Percentiles rank a stretch among this genome's conserved stretches.
These are phyloP conservation scores for Glycine tomentella DNA, from an alignment of 306 rosid species.

Conservation along the genomic window DNA sequence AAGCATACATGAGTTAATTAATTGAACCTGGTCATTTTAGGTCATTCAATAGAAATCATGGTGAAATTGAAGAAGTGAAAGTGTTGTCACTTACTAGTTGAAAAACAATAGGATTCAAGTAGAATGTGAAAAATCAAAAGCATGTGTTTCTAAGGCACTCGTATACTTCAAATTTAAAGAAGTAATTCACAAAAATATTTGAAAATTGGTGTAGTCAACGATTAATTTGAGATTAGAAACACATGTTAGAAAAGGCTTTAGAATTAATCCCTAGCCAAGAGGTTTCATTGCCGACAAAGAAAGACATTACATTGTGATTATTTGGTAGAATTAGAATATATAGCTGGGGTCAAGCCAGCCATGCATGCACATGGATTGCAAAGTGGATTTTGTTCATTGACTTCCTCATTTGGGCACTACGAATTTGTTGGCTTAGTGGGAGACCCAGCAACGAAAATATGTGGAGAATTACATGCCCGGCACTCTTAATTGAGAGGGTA, in stretches of 20 bases:
- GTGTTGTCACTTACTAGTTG: not conserved
- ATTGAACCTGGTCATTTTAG: not conserved
- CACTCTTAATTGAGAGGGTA: not conserved
- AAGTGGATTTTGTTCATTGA: no score
- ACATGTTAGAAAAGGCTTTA: no score
- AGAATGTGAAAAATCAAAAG: not conserved
- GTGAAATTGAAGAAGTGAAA: constrained; percentile 6
- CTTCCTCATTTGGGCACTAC: not conserved
- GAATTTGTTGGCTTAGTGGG: constrained; percentile 3
- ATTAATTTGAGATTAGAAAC: no score
- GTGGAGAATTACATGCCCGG: no score
- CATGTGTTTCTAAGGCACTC: not conserved
- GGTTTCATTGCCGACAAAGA: not conserved
- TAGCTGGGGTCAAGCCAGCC: no score
- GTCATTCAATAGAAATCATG: not conserved
- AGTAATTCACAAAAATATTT: not conserved
- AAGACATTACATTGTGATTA: no score
- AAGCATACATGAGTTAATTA: not conserved
- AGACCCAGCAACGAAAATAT: no score
- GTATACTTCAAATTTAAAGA: no score
- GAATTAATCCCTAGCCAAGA: not conserved
- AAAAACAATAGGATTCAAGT: not conserved
- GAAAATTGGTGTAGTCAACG: no score
- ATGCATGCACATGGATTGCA: not conserved
- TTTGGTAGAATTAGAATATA: no score